A percentile compares a stretch with the other conserved stretches of the same genome.
These are phyloP conservation scores for Coemansia furcata DNA, from an alignment of 192 early-diverging fungal genomes.

Conservation along the genomic window DNA sequence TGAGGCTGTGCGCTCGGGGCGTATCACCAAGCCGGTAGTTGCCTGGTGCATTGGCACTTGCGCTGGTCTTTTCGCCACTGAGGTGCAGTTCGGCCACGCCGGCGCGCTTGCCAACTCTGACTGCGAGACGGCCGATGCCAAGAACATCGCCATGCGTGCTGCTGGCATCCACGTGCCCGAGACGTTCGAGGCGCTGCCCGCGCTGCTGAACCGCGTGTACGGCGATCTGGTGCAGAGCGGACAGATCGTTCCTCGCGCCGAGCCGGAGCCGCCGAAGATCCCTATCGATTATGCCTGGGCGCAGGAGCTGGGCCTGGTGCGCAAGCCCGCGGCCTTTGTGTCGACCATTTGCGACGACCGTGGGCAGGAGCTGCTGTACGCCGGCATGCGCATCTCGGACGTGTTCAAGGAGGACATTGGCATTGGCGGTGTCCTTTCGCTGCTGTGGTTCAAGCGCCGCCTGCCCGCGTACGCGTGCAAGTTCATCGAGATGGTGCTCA, in stretches of 20 bases:
- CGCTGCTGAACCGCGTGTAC: conserved; percentile 76
- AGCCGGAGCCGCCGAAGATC: conserved; percentile 96
- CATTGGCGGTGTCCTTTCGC: conserved; percentile 93
- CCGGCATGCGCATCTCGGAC: conserved; percentile 97
- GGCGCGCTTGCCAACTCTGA: conserved; percentile 95
- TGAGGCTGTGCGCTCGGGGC: conserved; percentile 81
- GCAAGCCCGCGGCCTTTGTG: conserved; percentile 97
- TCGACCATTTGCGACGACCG: conserved; percentile 99
- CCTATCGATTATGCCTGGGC: conserved; percentile 99
- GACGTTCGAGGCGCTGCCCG: conserved; percentile 93
- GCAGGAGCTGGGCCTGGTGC: conserved; percentile 95
- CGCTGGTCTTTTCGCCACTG: conserved; percentile 98
- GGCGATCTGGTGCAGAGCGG: conserved; percentile 70
- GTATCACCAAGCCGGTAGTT: conserved; percentile 97
- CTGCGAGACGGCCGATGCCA: conserved; percentile 94
- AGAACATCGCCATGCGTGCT: conserved; percentile 82
- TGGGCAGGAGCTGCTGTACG: conserved; percentile 97
- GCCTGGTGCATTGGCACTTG: conserved; percentile 99
- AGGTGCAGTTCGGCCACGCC: conserved; percentile 99
- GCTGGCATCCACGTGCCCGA: conserved; percentile 92
- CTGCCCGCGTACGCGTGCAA: conserved; percentile 91
- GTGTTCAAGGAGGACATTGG: conserved; percentile 99
- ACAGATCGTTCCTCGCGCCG: conserved; percentile 66
- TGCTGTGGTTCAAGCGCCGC: conserved; percentile 98
- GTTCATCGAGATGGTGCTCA: conserved; percentile 99